Evolutionary conservation across 352 stramenopile genomes (phyloP), one percentile per base, ranked within the genome.

Genomic region (Globisporangium camurandrum): DNA sequence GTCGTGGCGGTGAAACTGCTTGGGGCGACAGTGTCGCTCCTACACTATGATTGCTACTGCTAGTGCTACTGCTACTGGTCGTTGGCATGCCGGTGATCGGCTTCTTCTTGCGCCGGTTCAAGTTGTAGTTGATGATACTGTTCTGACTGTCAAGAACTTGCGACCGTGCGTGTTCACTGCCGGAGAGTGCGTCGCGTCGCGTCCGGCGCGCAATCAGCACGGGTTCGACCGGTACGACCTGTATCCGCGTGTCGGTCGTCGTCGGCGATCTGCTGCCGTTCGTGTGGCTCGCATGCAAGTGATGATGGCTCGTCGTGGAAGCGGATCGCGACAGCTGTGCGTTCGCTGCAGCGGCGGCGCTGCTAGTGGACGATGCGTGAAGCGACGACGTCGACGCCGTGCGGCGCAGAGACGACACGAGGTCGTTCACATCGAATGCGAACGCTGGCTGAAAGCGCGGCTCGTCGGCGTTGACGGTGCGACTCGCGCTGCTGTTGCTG

Each of bases 21-120:
- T n/a, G n/a, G 19, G 49, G 48, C 22, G 28, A 45, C 23, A 12
- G 11, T 14, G 50, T 30, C 5, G 30, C 28, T 7, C 20, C 16
- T n/a, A n/a, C n/a, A n/a, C n/a, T n/a, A n/a, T n/a, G n/a, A n/a
- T n/a, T n/a, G n/a, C n/a, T n/a, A n/a, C n/a, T n/a, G n/a, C n/a
- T n/a, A 46, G 34, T 27, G 12, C 22, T 45, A 9, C 48, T n/a
- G 3, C 57, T 62, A 20, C 66, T 57, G 17, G 55, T 59, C 22
- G 72, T 46, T 23, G 70, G 67, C 36, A 70, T 74, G 1, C 64
- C 67, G 33, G 57, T 65, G 34, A 82, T 53, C 52, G 61, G 60
- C 51, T 74, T 74, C 59, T 80, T 71, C 57, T 80, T 80, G 57
- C 67, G 67, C 62, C 75, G 77, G 50, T 80, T 79, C 40, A 80